Percentiles rank a stretch among this genome's conserved stretches.
Evolutionary conservation across 352 stramenopile genomes (phyloP).

Genomic region (Phytophthora boehmeriae): DNA sequence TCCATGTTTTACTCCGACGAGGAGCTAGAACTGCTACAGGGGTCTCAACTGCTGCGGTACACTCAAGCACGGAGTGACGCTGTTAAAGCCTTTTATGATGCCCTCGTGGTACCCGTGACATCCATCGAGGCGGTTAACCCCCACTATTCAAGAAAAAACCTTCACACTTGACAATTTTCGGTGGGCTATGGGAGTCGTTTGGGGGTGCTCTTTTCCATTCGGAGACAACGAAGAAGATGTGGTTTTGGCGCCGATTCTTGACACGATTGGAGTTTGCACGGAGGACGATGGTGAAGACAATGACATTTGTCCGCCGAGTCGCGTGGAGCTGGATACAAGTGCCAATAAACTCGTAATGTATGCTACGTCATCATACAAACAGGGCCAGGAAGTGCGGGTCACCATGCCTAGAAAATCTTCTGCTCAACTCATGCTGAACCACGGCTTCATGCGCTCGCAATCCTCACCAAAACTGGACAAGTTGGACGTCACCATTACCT

Average conservation of each 20-base stretch:
- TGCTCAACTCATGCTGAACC: conserved; percentile 52
- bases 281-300: conserved; percentile 24
- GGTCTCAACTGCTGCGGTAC: conserved; percentile 45
- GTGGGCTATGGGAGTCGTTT: conserved; percentile 55
- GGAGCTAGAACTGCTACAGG: conserved; percentile 38
- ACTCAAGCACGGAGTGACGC: conserved; percentile 34
- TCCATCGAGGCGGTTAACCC: conserved; percentile 42
- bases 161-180: conserved; percentile 52
- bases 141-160: conserved; percentile 49
- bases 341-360: conserved; percentile 41
- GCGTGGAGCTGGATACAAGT: conserved; percentile 31
- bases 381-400: conserved; percentile 41
- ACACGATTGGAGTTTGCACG: conserved; percentile 47
- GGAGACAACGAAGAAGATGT: conserved; percentile 32
- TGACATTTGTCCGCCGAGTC: conserved; percentile 27
- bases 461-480: conserved; percentile 38
- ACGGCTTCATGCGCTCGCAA: conserved; percentile 37
- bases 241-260: conserved; percentile 45
- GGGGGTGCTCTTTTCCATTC: conserved; percentile 41
- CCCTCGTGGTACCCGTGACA: conserved; percentile 41
- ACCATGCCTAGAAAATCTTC: conserved; percentile 41
- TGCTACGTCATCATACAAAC: conserved; percentile 29
- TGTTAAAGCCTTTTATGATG: conserved; percentile 47
- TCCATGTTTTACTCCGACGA: conserved; percentile 49
- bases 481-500: conserved; percentile 48